Evolutionary conservation across 2,329 filamentous ascomycete species (phyloP).

Genomic region (Alternaria conjuncta): DNA sequence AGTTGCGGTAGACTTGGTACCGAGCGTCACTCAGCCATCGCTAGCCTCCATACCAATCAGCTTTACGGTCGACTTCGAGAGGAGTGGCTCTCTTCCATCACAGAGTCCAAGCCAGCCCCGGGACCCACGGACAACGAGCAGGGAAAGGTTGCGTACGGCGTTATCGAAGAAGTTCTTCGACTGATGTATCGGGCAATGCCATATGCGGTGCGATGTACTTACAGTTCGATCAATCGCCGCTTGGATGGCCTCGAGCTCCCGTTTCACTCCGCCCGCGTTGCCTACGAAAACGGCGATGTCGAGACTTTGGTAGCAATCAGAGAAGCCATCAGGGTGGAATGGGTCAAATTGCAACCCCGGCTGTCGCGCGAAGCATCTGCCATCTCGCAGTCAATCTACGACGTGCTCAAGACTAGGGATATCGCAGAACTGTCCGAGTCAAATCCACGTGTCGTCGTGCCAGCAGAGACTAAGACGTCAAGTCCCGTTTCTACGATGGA

Average conservation of each 20-base stretch:
- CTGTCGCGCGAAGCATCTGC: neutral
- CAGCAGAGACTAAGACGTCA: neutral
- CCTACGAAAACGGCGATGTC: neutral
- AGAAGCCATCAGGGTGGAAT: neutral
- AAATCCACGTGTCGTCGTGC: neutral
- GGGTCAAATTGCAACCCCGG: neutral
- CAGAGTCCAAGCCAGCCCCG: neutral
- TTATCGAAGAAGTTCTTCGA: neutral
- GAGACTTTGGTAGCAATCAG: neutral
- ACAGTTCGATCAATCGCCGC: neutral
- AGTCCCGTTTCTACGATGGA: neutral
- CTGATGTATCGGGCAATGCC: neutral
- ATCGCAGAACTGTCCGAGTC: neutral
- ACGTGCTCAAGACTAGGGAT: neutral
- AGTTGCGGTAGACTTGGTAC: neutral
- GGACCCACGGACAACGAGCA: neutral
- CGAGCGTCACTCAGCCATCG: neutral
- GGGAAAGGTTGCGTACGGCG: neutral
- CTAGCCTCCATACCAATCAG: neutral
- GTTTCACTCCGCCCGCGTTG: neutral
- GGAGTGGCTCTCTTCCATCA: neutral
- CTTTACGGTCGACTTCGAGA: neutral
- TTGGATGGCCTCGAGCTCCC: neutral
- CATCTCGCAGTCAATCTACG: neutral
- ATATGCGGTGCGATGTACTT: neutral